Base-by-base conservation (phyloP, 768 basidiomycete species). In the Leccinum subgranulosum region DNA sequence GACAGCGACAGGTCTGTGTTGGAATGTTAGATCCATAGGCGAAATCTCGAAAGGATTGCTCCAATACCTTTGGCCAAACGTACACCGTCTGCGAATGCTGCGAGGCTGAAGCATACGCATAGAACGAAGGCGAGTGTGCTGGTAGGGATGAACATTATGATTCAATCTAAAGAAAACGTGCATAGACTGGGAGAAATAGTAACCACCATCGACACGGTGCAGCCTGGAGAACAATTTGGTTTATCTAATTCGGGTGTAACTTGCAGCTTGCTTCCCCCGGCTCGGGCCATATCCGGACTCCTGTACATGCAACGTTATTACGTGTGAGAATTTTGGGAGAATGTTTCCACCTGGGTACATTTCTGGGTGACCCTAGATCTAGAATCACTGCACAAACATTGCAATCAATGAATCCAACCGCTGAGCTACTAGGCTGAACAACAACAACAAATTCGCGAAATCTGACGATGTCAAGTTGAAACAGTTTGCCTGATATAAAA, bases 1-100 rank as follows among this genome's bases (percentile, higher is more conserved):
- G 53, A 60, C 6, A 60, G 49, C 11, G 60, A 60, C 19, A 60
- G 23, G n/a, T 60, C 60, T 60, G 51, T 9, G 14, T 39, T 45
- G 5, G n/a, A 28, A 27, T 1, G 25, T 60, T 11, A 59, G 57
- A 49, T 21, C 3, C 2, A 5, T 15, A 23, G 17, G 15, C 1
- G 27, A 27, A 39, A 3, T 15, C 6, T 36, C 34, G 34, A n/a
- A 10, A n/a, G 1, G 14, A 51, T 17, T 1, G 2, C 0, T 6
- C n/a, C 43, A n/a, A 2, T 52, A 59, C 57, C 59, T 59, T 39
- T 54, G 28, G 41, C 21, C 15, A 59, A 36, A 19, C 48, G 57
- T 28, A 60, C 25, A n/a, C 52, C 23, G 19, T 34, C 23, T 29
- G 59, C 53, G 12, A 39, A 60, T 29, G 49, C 23, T 25, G 49